Evolutionary conservation across 495 filamentous ascomycete genomes (phyloP).

Genomic region (Penicillium silybi): DNA sequence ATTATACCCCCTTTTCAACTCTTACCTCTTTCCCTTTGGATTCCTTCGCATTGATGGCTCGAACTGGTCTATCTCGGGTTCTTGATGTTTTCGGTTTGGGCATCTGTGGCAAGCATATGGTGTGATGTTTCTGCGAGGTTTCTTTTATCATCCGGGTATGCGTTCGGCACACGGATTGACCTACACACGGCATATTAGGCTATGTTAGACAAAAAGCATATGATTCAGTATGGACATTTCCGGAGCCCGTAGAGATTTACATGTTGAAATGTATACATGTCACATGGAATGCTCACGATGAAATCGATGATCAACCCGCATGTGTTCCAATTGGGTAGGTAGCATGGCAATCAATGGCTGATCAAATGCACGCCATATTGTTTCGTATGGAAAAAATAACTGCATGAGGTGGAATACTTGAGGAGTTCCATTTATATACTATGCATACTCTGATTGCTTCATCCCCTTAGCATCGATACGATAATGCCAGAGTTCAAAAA

Average conservation of each 20-base stretch:
- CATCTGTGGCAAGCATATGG: conserved; percentile 4
- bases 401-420: too few relatives aligned
- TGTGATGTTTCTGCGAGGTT: background rate
- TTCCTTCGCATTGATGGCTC: conserved; percentile 10
- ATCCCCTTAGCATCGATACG: too few relatives aligned
- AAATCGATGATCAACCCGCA: too few relatives aligned
- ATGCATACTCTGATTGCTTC: too few relatives aligned
- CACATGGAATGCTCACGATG: too few relatives aligned
- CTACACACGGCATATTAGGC: background rate
- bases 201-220: conserved; percentile 7
- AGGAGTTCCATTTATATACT: too few relatives aligned
- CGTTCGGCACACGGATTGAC: background rate
- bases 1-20: conserved; percentile 27
- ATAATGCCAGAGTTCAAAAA: too few relatives aligned
- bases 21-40: conserved; percentile 7
- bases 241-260: background rate
- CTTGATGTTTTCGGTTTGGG: conserved; percentile 4
- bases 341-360: too few relatives aligned
- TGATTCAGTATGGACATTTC: background rate
- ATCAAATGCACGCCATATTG: too few relatives aligned
- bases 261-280: background rate
- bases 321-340: too few relatives aligned
- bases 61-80: conserved; percentile 5
- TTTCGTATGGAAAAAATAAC: too few relatives aligned
- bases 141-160: background rate